Evolutionary conservation across 1,139 yeast genomes (phyloP), one percentile per base, ranked within the genome.

Genomic region (Meyerozyma smithsonii): DNA sequence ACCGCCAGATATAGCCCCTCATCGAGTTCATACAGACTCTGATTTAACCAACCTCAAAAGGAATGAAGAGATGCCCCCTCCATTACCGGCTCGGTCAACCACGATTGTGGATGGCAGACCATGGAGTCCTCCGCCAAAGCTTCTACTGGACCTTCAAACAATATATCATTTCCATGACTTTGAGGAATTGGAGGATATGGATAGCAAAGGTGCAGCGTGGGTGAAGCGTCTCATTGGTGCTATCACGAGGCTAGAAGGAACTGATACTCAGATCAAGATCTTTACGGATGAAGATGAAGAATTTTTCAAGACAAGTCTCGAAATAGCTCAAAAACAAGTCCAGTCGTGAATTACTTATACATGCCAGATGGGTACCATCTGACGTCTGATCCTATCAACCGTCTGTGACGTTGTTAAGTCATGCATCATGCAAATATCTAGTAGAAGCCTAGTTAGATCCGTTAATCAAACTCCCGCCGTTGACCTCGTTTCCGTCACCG

Each of bases 151-250:
- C 32, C 45, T 56, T 15, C 56, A 51, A 14, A 50, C 53, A 34
- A 49, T 62, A 7, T 58, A 60, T 32, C 50, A 56, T n/a, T 56
- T 60, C 8, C 60, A 59, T 26, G 53, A 55, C 34, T 62, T 53
- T 39, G 63, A 50, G 43, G 74, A 65, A 37, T 58, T 61, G 44
- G 67, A 66, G 42, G 69, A 66, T 36, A 57, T 58, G 37, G 84
- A 79, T 52, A 63, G 57, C 39, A 64, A 57, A 38, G 79, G 78
- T 1, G 74, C 75, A 1, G 47, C 59, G 19, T 78, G 83, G 81
- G 64, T 71, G 24, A 64, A 62, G 34, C 60, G 78, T 42, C 64
- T 73, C 2, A 53, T 66, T 16, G 48, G 57, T 3, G 69, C 74
- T 2, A 46, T 68, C 11, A 58, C 61, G 34, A 56, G 50, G 15